Conservation (phyloP, 192 early-diverging fungal genomes). For the Backusella sp. region DNA sequence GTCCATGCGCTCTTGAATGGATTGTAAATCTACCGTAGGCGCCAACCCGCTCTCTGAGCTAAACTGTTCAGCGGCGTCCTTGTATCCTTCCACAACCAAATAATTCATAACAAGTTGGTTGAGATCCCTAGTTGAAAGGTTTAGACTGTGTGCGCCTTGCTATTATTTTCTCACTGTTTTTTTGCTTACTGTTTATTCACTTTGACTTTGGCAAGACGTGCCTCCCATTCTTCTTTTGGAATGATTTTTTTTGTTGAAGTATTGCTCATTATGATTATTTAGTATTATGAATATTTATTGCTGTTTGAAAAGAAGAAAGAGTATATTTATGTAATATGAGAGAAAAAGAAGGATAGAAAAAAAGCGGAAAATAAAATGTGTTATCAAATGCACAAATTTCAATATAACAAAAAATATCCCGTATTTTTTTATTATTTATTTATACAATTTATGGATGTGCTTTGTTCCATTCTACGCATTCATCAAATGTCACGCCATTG, state of each 20-base stretch:
- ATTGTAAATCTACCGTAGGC: conserved; percentile 78
- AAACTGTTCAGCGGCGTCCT: conserved; percentile 97
- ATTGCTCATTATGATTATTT: background rate
- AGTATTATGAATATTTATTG: background rate
- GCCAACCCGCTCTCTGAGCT: conserved; percentile 81
- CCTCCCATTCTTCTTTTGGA: conserved; percentile 81
- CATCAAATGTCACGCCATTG: conserved; percentile 70
- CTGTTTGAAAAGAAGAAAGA: background rate
- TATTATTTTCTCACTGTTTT: background rate
- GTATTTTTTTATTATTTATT: background rate
- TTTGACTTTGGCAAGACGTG: conserved; percentile 76
- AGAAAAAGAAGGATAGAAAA: too few relatives aligned
- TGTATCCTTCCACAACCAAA: conserved; percentile 97
- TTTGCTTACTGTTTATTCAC: conserved; percentile 70
- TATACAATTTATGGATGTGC: background rate
- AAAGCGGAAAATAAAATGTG: too few relatives aligned
- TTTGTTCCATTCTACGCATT: conserved; percentile 77
- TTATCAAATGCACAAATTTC: too few relatives aligned
- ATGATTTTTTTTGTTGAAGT: conserved; percentile 55
- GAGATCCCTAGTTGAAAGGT: conserved; percentile 69
- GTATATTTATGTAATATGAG: too few relatives aligned
- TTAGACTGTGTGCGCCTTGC: background rate
- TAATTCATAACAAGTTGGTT: conserved; percentile 99
- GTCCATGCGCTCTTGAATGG: conserved; percentile 93
- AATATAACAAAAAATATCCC: background rate